phyloP scores from a whole-genome alignment of 148 eudicot genomes.

The Chenopodium berlandieri region DNA sequence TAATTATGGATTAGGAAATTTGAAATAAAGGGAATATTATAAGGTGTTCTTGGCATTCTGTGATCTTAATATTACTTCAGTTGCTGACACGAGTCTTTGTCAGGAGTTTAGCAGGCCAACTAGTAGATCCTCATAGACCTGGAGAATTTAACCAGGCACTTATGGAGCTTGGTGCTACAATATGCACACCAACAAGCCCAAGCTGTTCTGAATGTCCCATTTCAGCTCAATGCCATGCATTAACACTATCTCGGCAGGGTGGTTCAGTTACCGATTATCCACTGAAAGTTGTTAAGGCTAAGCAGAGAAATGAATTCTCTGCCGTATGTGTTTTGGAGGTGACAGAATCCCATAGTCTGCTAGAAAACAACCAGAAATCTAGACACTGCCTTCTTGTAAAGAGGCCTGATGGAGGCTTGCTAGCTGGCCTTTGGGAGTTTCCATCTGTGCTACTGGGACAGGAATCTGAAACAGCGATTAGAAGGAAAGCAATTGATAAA shows the following conservation, averaged over 20 bases:
- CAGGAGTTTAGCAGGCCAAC: slow-evolving; percentile 84
- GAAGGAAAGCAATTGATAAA: slow-evolving; percentile 59
- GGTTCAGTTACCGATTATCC: slow-evolving; percentile 78
- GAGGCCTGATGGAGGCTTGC: slow-evolving; percentile 89
- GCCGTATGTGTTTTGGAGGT: slow-evolving; percentile 92
- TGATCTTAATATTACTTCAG: neutral
- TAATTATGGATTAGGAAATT: neutral
- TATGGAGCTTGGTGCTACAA: slow-evolving; percentile 96
- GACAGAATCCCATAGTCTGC: slow-evolving; percentile 28
- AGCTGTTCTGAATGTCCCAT: slow-evolving; percentile 72
- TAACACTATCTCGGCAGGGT: slow-evolving; percentile 42
- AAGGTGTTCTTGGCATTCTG: neutral
- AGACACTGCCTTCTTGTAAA: slow-evolving; percentile 73
- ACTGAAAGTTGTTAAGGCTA: slow-evolving; percentile 63
- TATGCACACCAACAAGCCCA: slow-evolving; percentile 67
- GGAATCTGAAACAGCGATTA: slow-evolving; percentile 48
- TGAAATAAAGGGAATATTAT: neutral
- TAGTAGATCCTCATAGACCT: slow-evolving; percentile 82
- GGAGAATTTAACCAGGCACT: slow-evolving; percentile 97
- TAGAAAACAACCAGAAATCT: slow-evolving; percentile 27
- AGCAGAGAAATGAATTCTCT: slow-evolving; percentile 73
- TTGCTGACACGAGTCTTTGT: slow-evolving; percentile 4
- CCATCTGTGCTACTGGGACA: slow-evolving; percentile 67
- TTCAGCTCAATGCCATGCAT: slow-evolving; percentile 66
- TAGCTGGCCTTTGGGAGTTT: slow-evolving; percentile 99